Evolutionary conservation across 2,329 filamentous ascomycete species (phyloP), one percentile per base, ranked within the genome.

Genomic region (Zelopaecilomyces penicillatus): DNA sequence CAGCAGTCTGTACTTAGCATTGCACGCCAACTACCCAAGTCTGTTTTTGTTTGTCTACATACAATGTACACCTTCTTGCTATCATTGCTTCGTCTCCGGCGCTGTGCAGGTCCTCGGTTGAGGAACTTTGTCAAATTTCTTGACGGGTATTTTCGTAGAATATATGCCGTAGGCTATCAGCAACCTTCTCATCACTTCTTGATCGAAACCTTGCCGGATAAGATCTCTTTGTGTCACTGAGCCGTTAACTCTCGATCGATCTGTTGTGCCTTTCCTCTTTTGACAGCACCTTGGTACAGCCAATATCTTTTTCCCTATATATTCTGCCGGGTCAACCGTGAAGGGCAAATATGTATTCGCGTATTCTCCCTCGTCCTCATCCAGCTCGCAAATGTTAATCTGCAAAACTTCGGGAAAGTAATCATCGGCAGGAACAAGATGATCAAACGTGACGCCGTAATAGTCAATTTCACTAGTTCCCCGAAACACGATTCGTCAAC

Each of bases 361-460:
- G 49, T 65, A 67, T 27, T 34, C 49, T 4, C 53, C 57, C 1
- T 47, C 43, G 42, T 57, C 53, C 10, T 46, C 55, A 19, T 69
- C 65, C 30, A 65, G 52, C 57, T 70, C 66, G 39, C 65, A 52
- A 41, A 71, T 67, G 37, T 67, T 69, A 37, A 70, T 64, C 50
- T 65, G 60, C 12, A 70, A 48, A 1, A 68, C 63, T 45, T 70
- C 65, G n/a, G 64, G 66, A 47, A 65, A 52, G 28, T 32, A 31
- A 41, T 70, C 60, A 33, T 64, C 50, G 5, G 43, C 9, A 3
- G 62, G 60, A 39, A 69, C 63, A 30, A 62, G 54, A 44, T 69
- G 57, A 48, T 69, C 64, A 49, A 70, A 70, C 12, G 64, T 67
- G 35, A 69, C 61, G 30, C 64, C 59, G 45, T 68, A 67, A 45